phyloP scores from a whole-genome alignment of 345 rosid genomes.

The Eucalyptus victrix region DNA sequence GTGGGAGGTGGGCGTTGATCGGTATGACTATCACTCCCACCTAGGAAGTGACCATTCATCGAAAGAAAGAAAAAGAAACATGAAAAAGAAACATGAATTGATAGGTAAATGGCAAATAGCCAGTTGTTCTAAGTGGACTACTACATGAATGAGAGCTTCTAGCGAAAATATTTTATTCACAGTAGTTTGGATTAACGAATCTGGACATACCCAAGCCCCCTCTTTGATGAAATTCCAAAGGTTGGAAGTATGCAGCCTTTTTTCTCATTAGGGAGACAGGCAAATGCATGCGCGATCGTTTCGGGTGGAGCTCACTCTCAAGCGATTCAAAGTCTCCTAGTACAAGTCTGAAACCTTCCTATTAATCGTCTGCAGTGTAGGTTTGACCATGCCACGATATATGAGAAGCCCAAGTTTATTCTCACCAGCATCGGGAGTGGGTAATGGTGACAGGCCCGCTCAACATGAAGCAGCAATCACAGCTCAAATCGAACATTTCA shows the following conservation, averaged over 20 bases:
- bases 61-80: neutral
- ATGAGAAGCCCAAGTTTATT: neutral
- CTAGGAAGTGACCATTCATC: neutral
- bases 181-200: neutral
- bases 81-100: neutral
- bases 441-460: neutral
- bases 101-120: neutral
- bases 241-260: neutral
- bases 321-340: neutral
- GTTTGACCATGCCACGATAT: neutral
- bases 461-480: neutral
- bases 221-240: neutral
- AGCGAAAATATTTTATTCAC: neutral
- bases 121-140: neutral
- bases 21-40: neutral
- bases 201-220: neutral
- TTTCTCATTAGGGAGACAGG: neutral
- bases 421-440: neutral
- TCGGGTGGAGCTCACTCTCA: neutral
- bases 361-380: neutral
- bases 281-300: accelerated
- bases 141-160: neutral
- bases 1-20: neutral
- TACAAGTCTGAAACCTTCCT: neutral
- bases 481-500: neutral